phyloP scores from a whole-genome alignment of 257 asterid species.

The Primulina huaijiensis region DNA sequence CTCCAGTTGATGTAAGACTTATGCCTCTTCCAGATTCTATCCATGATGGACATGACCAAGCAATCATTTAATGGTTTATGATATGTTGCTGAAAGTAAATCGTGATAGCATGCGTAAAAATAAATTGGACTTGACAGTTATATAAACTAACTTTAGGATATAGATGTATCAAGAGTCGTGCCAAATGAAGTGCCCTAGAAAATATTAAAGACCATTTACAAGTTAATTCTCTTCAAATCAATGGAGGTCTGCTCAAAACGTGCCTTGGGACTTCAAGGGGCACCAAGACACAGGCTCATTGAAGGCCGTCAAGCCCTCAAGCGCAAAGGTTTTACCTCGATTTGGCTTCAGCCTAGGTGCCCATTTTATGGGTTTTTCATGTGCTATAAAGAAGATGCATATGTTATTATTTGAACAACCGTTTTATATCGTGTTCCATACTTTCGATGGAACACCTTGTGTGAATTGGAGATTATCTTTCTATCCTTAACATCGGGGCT shows the following conservation, averaged over 20 bases:
- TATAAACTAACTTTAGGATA: background rate
- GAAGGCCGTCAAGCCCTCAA: too few relatives aligned
- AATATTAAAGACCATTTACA: background rate
- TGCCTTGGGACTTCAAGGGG: background rate
- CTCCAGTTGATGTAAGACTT: slow-evolving; percentile 39
- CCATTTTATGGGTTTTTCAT: background rate
- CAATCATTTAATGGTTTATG: background rate
- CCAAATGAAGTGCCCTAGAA: background rate
- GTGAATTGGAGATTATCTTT: background rate
- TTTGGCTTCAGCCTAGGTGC: too few relatives aligned
- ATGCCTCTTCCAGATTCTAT: background rate
- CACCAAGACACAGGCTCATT: background rate
- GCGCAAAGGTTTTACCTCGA: background rate
- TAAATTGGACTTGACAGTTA: background rate
- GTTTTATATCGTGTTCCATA: too few relatives aligned
- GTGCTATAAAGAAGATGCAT: too few relatives aligned
- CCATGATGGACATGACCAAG: background rate
- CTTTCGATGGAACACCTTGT: background rate
- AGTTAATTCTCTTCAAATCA: background rate
- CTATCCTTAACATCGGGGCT: background rate
- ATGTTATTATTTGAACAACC: too few relatives aligned
- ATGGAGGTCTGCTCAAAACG: background rate
- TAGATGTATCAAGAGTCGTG: background rate
- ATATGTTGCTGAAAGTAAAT: background rate
- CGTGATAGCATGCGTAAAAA: background rate